A percentile compares a stretch with the other conserved stretches of the same genome.
Evolutionary conservation across 208 protist genomes (phyloP).

Genomic region (Acanthamoeba rhysodes): DNA sequence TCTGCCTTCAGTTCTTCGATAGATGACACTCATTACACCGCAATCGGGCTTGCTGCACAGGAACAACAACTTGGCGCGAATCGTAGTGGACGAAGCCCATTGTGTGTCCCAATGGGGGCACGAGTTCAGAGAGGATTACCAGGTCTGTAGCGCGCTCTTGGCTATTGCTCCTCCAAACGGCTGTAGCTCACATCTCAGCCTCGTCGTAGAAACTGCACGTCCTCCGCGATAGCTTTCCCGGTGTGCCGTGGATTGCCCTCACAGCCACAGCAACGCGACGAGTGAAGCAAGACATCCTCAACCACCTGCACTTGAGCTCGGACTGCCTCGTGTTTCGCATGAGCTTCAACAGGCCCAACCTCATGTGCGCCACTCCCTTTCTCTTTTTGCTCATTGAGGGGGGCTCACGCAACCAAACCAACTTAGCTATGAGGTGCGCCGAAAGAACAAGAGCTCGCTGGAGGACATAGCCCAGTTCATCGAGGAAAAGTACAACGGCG

Average conservation of each 20-base stretch:
- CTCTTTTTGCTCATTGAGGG: background rate
- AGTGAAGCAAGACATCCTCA: constrained; percentile 92
- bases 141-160: constrained; percentile 78
- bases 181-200: constrained; percentile 82
- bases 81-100: constrained; percentile 95
- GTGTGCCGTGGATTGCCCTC: constrained; percentile 84
- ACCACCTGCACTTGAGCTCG: constrained; percentile 88
- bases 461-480: constrained; percentile 85
- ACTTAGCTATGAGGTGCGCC: constrained; percentile 76
- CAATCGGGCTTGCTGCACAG: background rate
- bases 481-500: constrained; percentile 19
- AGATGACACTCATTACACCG: background rate
- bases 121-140: constrained; percentile 93
- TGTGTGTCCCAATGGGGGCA: constrained; percentile 95
- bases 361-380: constrained; percentile 80
- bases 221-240: constrained; percentile 72
- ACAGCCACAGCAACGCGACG: constrained; percentile 92
- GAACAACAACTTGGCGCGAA: constrained; percentile 76
- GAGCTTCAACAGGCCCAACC: constrained; percentile 90
- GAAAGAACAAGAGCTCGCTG: constrained; percentile 81
- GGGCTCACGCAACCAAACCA: background rate
- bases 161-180: background rate
- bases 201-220: constrained; percentile 79
- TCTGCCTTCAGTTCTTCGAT: background rate
- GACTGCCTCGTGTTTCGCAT: constrained; percentile 80